Base-by-base conservation (phyloP, 2,329 filamentous ascomycete species). In the Colletotrichum spaethianum region DNA sequence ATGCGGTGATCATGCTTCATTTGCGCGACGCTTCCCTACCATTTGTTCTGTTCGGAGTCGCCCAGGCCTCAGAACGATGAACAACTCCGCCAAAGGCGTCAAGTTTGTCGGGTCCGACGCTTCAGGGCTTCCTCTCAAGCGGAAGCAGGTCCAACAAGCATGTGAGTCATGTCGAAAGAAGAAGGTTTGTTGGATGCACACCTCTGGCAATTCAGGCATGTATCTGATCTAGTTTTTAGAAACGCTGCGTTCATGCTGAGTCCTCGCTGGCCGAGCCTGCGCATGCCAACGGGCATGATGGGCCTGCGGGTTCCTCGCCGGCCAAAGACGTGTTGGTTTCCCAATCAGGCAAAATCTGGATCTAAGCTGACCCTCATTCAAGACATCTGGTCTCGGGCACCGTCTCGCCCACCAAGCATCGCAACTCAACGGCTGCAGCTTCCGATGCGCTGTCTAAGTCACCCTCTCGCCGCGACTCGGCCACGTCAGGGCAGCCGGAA, bases 91-190 rank as follows among this genome's bases (percentile, higher is more conserved):
- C 36, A 76, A 72, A 69, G 73, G 80, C 67, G 87, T 90, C 79
- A 89, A 86, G 76, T 91, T 91, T 77, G 86, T 91, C 69, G 87
- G 85, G 64, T 87, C 88, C 16, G 87, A 90, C 78, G 82, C 83
- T 7, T 82, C 82, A 31, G 88, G 88, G 23, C 79, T 90, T 70
- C 88, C 88, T 5, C 82, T 89, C 66, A 91, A 91, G 80, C 82
- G 89, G 62, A 89, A 89, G 74, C 89, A 91, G 76, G 88, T 90
- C 28, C 84, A 86, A 69, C 88, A 90, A 38, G 89, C 89, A 5
- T 91, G 89, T 73, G 82, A 83, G 0, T 79, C 82, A 2, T 91
- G 89, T 74, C 86, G 89, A 5, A 86, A 84, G 60, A 86, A 86
- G 73, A 90, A 90, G 83, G 87, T 87, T 62, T 57, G 77, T n/a